These are phyloP conservation scores for Periconia sp. DNA, from an alignment of 2,329 filamentous ascomycete genomes.

Conservation along the genomic window DNA sequence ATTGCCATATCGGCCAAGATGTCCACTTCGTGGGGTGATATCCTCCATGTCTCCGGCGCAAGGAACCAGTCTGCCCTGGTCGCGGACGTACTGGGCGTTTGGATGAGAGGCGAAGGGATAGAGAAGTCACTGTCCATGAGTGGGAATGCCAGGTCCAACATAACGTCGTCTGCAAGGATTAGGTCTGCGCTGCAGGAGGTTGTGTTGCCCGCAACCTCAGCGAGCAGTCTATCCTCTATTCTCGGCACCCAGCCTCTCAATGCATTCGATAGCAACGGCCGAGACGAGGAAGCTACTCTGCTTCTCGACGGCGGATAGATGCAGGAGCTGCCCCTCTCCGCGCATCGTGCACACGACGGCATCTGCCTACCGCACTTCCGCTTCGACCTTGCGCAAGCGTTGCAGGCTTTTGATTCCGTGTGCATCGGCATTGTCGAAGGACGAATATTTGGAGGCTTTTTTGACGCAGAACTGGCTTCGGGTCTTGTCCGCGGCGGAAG, in stretches of 20 bases:
- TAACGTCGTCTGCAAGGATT: slow-evolving; percentile 15
- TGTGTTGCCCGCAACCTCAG: slow-evolving; percentile 13
- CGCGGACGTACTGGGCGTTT: slow-evolving; percentile 4
- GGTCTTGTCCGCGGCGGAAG: slow-evolving; percentile 3
- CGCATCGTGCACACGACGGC: slow-evolving; percentile 14
- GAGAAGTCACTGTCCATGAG: slow-evolving; percentile 13
- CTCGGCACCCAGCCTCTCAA: slow-evolving; percentile 15
- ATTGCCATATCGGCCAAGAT: slow-evolving; percentile 6
- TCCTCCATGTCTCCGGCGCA: slow-evolving; percentile 18
- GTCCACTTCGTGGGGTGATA: slow-evolving; percentile 8
- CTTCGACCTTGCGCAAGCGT: slow-evolving; percentile 13
- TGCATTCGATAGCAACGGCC: slow-evolving; percentile 12
- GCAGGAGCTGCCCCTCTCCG: slow-evolving; percentile 13
- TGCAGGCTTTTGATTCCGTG: slow-evolving; percentile 10
- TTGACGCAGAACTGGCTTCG: not conserved
- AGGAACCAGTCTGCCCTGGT: slow-evolving; percentile 17
- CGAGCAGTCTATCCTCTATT: slow-evolving; percentile 14
- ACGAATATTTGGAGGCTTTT: slow-evolving; percentile 5
- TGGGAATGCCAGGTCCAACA: slow-evolving; percentile 14
- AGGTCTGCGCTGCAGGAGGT: slow-evolving; percentile 13
- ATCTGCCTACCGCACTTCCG: slow-evolving; percentile 15
- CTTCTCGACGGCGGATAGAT: slow-evolving; percentile 11
- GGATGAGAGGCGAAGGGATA: slow-evolving; percentile 13
- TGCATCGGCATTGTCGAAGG: slow-evolving; percentile 2
- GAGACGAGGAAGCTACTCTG: slow-evolving; percentile 11